Base-by-base conservation (phyloP, 2,329 filamentous ascomycete species). In the Aspergillus costaricaensis region DNA sequence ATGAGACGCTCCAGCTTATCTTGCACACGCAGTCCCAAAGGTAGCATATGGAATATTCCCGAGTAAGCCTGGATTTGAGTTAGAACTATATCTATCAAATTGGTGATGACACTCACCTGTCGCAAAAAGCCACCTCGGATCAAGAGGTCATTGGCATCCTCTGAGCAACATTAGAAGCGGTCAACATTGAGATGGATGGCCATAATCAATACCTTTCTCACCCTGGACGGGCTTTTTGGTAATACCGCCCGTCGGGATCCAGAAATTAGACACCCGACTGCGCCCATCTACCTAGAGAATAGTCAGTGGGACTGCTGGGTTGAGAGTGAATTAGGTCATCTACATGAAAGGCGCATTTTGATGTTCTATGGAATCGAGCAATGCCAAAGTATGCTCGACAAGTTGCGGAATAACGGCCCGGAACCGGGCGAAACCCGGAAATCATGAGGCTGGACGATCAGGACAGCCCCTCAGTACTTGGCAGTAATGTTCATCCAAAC, bases 11-110 rank as follows among this genome's bases (percentile, higher is more conserved):
- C 92, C 30, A 98, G 81, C 75, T 98, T 99, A 55, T 92, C 86
- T 70, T 96, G 92, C 0, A 98, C 91, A 27, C 92, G 86, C 30
- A 92, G 82, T 0, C 95, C 95, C 0, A 99, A 79, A 0, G 95
- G 95, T 1, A 99, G 83, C 72, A 96, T 83, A 71, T 99, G 95
- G 69, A 97, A 99, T 38, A 98, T 87, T 27, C 95, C 95, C 7
- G 93, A 87, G 72, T 96, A 90, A 19, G 92, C 88, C 87, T 92
- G 6, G 23, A 30, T 1, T 36, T 1, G 19, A 41, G n/a, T 43
- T 32, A 15, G 8, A 5, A 48, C 61, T 27, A 59, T 49, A 38
- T 15, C 5, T 7, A 7, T n/a, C 56, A 15, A 32, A 10, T 8
- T 3, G 5, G 7, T 14, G 5, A 3, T 9, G 12, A 15, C 10